A percentile compares a stretch with the other conserved stretches of the same genome.
phyloP scores from a whole-genome alignment of 2,329 filamentous ascomycete species.

The Aphanocladium album region DNA sequence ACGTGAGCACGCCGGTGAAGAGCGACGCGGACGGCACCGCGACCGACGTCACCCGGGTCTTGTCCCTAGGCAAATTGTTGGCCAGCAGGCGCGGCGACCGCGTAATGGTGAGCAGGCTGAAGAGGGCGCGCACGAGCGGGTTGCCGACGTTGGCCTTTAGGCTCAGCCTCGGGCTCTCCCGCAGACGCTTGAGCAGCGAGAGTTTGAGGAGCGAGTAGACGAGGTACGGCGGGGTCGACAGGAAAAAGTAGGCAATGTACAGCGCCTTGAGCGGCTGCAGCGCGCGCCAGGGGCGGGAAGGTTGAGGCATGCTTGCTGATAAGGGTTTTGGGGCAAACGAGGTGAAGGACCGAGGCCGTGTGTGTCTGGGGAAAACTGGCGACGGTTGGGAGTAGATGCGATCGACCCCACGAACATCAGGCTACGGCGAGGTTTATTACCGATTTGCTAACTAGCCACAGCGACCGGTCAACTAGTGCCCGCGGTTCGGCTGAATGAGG shows the following conservation, averaged over 20 bases:
- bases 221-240: slow-evolving; percentile 2
- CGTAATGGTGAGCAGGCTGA: neutral
- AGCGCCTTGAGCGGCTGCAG: slow-evolving; percentile 12
- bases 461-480: too few relatives aligned
- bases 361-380: too few relatives aligned
- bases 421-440: too few relatives aligned
- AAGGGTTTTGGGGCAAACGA: neutral
- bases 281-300: slow-evolving; percentile 1
- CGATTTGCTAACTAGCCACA: too few relatives aligned
- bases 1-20: neutral
- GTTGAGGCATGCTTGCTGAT: neutral
- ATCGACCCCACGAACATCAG: too few relatives aligned
- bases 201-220: slow-evolving; percentile 4
- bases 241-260: slow-evolving; percentile 3
- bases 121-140: neutral
- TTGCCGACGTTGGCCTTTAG: slow-evolving; percentile 5
- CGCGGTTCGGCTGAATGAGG: neutral
- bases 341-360: too few relatives aligned
- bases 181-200: neutral
- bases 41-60: neutral
- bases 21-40: neutral
- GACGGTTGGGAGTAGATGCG: too few relatives aligned
- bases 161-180: neutral
- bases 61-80: neutral
- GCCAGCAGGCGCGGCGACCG: slow-evolving; percentile 4